phyloP scores from a whole-genome alignment of 768 basidiomycete species.

The Coprinopsis cinerea region DNA sequence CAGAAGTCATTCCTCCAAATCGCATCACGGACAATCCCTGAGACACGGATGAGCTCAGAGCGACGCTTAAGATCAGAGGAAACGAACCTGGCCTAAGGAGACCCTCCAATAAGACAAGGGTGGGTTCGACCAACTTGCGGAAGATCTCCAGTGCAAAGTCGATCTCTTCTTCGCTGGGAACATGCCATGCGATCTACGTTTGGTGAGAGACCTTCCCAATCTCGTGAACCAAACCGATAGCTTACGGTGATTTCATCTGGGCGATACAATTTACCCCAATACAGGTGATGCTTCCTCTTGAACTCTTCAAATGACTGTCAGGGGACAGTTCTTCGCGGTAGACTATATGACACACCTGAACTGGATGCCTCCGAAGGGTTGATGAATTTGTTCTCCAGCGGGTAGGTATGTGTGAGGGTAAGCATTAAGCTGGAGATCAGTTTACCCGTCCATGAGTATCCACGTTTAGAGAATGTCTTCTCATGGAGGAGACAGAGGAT shows the following conservation, averaged over 20 bases:
- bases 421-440: constrained; percentile 65
- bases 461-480: constrained; percentile 73
- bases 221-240: background rate
- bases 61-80: background rate
- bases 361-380: constrained; percentile 74
- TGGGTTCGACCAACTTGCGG: constrained; percentile 58
- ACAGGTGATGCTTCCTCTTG: constrained; percentile 56
- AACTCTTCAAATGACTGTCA: constrained; percentile 46
- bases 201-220: background rate
- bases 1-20: constrained; percentile 86
- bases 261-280: constrained; percentile 78
- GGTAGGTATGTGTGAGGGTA: constrained; percentile 76
- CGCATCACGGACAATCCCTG: constrained; percentile 46
- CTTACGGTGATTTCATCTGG: constrained; percentile 64
- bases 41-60: constrained; percentile 10
- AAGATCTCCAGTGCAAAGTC: constrained; percentile 69
- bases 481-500: constrained; percentile 60
- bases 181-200: constrained; percentile 68
- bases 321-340: background rate
- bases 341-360: constrained; percentile 44
- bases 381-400: constrained; percentile 74
- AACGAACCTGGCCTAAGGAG: constrained; percentile 49
- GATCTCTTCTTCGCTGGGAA: constrained; percentile 65
- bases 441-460: constrained; percentile 78
- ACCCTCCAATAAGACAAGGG: constrained; percentile 46